Conservation (phyloP, 495 filamentous ascomycete species). For the Penicillium argentinense region DNA sequence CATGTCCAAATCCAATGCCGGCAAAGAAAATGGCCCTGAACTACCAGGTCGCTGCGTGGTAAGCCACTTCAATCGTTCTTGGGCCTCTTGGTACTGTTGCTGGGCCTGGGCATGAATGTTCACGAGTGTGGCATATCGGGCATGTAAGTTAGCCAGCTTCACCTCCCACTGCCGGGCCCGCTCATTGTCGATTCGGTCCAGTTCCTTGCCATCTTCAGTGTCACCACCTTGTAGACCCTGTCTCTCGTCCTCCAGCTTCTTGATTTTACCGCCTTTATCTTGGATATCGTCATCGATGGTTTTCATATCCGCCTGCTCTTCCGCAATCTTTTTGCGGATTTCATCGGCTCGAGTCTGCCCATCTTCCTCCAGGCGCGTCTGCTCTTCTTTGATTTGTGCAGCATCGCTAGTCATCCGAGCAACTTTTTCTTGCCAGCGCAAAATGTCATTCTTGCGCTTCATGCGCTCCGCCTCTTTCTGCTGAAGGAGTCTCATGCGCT, state of each 20-base stretch:
- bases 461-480: slow-evolving; percentile 63
- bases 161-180: slow-evolving; percentile 57
- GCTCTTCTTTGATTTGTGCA: slow-evolving; percentile 48
- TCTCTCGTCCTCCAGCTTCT: slow-evolving; percentile 60
- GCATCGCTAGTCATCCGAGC: slow-evolving; percentile 48
- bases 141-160: slow-evolving; percentile 47
- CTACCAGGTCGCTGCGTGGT: slow-evolving; percentile 43
- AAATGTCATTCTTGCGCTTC: slow-evolving; percentile 60
- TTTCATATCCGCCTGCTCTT: slow-evolving; percentile 55
- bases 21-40: slow-evolving; percentile 44
- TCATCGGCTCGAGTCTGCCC: slow-evolving; percentile 47
- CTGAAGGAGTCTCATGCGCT: slow-evolving; percentile 68
- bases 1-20: slow-evolving; percentile 44
- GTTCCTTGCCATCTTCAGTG: slow-evolving; percentile 49
- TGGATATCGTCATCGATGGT: slow-evolving; percentile 62
- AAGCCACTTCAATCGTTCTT: slow-evolving; percentile 52
- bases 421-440: slow-evolving; percentile 57
- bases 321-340: slow-evolving; percentile 50
- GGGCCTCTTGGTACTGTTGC: slow-evolving; percentile 52
- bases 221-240: slow-evolving; percentile 48
- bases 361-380: slow-evolving; percentile 43
- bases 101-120: slow-evolving; percentile 49
- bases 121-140: slow-evolving; percentile 51
- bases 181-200: slow-evolving; percentile 54
- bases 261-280: slow-evolving; percentile 59